Percentiles rank a stretch among this genome's conserved stretches.
These are phyloP conservation scores for Phyllachora maydis DNA, from an alignment of 2,329 filamentous ascomycete species.

Conservation along the genomic window DNA sequence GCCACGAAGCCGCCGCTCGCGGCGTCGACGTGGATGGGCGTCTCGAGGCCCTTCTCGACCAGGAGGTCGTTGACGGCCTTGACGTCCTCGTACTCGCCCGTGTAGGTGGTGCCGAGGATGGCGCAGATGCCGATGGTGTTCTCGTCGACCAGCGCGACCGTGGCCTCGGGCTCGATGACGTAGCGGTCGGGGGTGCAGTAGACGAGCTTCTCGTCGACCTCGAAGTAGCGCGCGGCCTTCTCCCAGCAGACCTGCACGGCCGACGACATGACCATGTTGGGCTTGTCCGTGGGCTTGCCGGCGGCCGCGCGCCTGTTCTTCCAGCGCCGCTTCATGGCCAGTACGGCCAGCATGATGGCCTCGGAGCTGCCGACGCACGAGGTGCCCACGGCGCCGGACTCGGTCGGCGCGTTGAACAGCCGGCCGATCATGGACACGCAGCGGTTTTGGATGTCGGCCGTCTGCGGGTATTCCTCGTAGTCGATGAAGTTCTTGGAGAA, in stretches of 20 bases:
- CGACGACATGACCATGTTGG: slow-evolving; percentile 90
- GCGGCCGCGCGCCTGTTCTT: slow-evolving; percentile 66
- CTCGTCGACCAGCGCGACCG: slow-evolving; percentile 39
- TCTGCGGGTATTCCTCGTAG: slow-evolving; percentile 68
- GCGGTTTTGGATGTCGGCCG: slow-evolving; percentile 74
- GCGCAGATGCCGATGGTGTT: slow-evolving; percentile 79
- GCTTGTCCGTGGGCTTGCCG: slow-evolving; percentile 60
- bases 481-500: slow-evolving; percentile 94
- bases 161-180: slow-evolving; percentile 41
- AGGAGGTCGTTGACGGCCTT: slow-evolving; percentile 83
- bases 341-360: slow-evolving; percentile 60
- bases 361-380: slow-evolving; percentile 81
- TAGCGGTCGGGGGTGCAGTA: slow-evolving; percentile 40
- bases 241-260: slow-evolving; percentile 97
- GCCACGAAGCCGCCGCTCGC: slow-evolving; percentile 85
- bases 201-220: slow-evolving; percentile 73
- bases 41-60: slow-evolving; percentile 51
- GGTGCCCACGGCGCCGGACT: slow-evolving; percentile 52
- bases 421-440: slow-evolving; percentile 81
- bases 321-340: slow-evolving; percentile 95
- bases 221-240: slow-evolving; percentile 76
- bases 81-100: slow-evolving; percentile 86
- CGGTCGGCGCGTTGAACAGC: slow-evolving; percentile 58
- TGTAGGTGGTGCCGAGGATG: slow-evolving; percentile 87
- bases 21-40: slow-evolving; percentile 84